These are phyloP conservation scores for Colletotrichum spinosum DNA, from an alignment of 2,329 filamentous ascomycete species.

Conservation along the genomic window DNA sequence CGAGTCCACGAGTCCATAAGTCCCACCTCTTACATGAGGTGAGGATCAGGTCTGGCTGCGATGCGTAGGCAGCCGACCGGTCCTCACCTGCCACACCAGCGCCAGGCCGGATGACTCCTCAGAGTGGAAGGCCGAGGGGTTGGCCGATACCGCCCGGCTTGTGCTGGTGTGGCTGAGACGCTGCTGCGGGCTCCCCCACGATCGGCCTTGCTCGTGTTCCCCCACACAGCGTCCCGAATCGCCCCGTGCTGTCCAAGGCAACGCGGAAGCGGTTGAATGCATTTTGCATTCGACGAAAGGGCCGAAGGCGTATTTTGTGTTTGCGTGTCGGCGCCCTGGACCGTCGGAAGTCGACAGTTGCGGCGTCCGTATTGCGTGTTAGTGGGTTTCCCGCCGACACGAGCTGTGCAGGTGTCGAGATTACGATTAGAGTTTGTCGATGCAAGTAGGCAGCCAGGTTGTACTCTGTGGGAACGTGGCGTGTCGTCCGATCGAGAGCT, in stretches of 20 bases:
- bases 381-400: conserved; percentile 17
- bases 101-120: conserved; percentile 27
- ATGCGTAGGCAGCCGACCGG: conserved; percentile 28
- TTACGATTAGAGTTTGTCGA: conserved; percentile 34
- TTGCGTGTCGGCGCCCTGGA: conserved; percentile 18
- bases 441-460: conserved; percentile 15
- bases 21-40: conserved; percentile 5
- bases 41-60: conserved; percentile 8
- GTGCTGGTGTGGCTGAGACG: conserved; percentile 36
- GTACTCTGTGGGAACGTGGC: neutral
- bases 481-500: conserved; percentile 25
- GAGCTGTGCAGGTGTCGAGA: conserved; percentile 11
- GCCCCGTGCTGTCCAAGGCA: conserved; percentile 12
- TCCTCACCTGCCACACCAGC: conserved; percentile 35
- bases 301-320: conserved; percentile 17
- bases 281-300: conserved; percentile 4
- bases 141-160: conserved; percentile 32
- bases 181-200: conserved; percentile 27
- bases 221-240: conserved; percentile 25
- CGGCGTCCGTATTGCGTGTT: conserved; percentile 2
- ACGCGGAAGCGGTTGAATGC: conserved; percentile 3
- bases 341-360: conserved; percentile 16
- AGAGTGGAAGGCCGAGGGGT: neutral
- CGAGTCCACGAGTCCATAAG: conserved; percentile 31
- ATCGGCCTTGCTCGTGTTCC: conserved; percentile 30